Conservation (phyloP, 2,329 filamentous ascomycete genomes). For the Trichophyton mentagrophytes region DNA sequence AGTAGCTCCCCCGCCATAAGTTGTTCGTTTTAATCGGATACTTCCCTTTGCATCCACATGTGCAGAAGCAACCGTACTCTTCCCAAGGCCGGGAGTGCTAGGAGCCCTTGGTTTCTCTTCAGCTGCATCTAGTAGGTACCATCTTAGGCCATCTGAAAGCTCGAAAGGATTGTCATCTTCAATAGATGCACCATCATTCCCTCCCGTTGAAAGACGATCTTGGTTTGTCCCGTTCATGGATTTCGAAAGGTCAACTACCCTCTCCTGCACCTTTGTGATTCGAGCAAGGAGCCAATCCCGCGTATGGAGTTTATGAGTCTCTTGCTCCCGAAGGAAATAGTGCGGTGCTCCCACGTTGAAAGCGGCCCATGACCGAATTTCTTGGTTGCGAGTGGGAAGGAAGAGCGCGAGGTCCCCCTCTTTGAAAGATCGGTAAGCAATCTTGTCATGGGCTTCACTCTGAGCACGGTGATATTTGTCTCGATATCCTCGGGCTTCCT, state of each 20-base stretch:
- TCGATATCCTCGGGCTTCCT: constrained; percentile 72
- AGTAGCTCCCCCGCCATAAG: constrained; percentile 58
- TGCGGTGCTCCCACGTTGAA: constrained; percentile 97
- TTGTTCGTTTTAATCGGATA: constrained; percentile 37
- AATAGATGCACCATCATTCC: constrained; percentile 44
- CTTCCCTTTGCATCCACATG: constrained; percentile 75
- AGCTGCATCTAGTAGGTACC: constrained; percentile 87
- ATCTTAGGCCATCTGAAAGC: constrained; percentile 82
- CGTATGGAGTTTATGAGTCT: constrained; percentile 67
- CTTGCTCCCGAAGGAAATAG: constrained; percentile 90
- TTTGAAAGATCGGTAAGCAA: constrained; percentile 90
- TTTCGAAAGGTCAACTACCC: constrained; percentile 82
- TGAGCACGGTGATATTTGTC: constrained; percentile 73
- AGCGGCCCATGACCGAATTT: constrained; percentile 88
- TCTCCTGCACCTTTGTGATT: constrained; percentile 81
- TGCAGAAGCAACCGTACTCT: constrained; percentile 79
- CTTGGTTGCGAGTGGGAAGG: constrained; percentile 85
- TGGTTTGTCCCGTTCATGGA: constrained; percentile 44
- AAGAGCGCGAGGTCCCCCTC: constrained; percentile 92
- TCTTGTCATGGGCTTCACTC: constrained; percentile 85
- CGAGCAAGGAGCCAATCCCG: constrained; percentile 95
- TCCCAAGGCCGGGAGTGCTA: constrained; percentile 80
- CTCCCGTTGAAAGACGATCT: constrained; percentile 40
- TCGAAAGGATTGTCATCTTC: constrained; percentile 97
- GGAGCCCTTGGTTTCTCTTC: constrained; percentile 90